Evolutionary conservation across 1,284 basidiomycete species (phyloP).

Genomic region (Leccinum pachyderme): DNA sequence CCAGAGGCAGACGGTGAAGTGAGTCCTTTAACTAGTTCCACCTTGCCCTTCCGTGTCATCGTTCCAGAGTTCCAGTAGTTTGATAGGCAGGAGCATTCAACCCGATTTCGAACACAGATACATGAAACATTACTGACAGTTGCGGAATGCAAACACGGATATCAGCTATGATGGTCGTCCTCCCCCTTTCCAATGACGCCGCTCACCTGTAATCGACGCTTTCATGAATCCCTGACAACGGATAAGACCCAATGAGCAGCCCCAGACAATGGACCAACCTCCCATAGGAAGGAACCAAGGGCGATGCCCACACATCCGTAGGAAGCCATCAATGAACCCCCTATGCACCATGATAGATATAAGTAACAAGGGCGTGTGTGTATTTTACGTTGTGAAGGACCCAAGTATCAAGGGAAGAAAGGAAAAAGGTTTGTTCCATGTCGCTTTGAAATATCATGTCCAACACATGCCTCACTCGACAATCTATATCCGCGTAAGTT

Average conservation of each 20-base stretch:
- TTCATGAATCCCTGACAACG: constrained; percentile 26
- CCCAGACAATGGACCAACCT: constrained; percentile 41
- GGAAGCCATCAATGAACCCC: constrained; percentile 57
- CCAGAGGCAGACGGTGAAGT: neutral
- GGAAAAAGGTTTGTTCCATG: constrained; percentile 28
- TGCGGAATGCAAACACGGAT: neutral
- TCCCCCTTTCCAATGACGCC: constrained; percentile 5
- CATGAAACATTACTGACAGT: neutral
- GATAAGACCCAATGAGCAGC: neutral
- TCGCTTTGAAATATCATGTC: constrained; percentile 60
- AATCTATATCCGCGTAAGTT: constrained; percentile 51
- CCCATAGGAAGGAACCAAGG: constrained; percentile 55
- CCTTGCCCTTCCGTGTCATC: neutral
- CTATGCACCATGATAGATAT: constrained; percentile 65
- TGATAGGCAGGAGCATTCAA: neutral
- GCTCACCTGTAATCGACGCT: neutral
- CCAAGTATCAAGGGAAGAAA: neutral
- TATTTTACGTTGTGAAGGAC: neutral
- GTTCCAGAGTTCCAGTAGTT: neutral
- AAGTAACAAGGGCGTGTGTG: constrained; percentile 35
- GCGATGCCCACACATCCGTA: constrained; percentile 44
- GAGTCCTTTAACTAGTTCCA: neutral
- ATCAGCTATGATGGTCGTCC: neutral
- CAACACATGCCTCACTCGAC: constrained; percentile 54
- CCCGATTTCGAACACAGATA: no score